These are phyloP conservation scores for Rhizopogon vulgaris DNA, from an alignment of 768 basidiomycete genomes.

Conservation along the genomic window DNA sequence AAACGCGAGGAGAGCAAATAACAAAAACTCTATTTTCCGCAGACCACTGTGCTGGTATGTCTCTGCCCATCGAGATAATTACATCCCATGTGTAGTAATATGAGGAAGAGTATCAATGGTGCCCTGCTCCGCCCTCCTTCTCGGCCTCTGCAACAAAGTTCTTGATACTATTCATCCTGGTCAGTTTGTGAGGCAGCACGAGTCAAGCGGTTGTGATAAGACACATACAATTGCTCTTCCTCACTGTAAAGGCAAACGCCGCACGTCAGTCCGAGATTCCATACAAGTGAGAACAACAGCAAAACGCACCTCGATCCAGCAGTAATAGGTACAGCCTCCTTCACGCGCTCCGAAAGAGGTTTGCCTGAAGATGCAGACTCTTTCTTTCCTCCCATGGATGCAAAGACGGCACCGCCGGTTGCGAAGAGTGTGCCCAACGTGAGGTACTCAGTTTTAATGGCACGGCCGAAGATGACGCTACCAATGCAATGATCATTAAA, in stretches of 20 bases:
- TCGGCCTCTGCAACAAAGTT: constrained; percentile 80
- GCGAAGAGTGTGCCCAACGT: constrained; percentile 61
- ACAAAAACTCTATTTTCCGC: not conserved
- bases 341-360: constrained; percentile 49
- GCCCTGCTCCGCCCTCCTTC: constrained; percentile 53
- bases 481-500: not conserved
- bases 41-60: not conserved
- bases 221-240: constrained; percentile 78
- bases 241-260: constrained; percentile 40
- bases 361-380: constrained; percentile 33
- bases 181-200: constrained; percentile 31
- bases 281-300: not conserved
- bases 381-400: constrained; percentile 53
- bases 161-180: constrained; percentile 63
- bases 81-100: not conserved
- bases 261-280: constrained; percentile 7
- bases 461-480: constrained; percentile 75
- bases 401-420: constrained; percentile 47
- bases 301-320: constrained; percentile 62
- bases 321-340: constrained; percentile 56
- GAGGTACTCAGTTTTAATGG: constrained; percentile 77
- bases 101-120: constrained; percentile 15
- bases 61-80: not conserved
- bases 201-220: constrained; percentile 1
- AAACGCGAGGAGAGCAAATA: not conserved